Evolutionary conservation across 1,284 basidiomycete species (phyloP).

Genomic region (Tilletia indica): DNA sequence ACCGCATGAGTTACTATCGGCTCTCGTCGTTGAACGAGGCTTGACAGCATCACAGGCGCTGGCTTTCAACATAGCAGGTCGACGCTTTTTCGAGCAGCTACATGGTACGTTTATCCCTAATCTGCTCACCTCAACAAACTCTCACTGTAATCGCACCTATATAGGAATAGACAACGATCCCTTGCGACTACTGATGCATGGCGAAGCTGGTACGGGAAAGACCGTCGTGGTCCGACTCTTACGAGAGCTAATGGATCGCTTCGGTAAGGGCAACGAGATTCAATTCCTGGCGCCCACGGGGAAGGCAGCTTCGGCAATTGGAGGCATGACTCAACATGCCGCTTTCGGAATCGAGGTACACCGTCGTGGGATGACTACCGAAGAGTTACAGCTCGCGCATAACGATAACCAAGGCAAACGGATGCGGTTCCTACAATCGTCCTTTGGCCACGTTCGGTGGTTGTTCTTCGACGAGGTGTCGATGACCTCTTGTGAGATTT

Average conservation of each 20-base stretch:
- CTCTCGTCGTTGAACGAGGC: background rate
- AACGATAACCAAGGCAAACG: background rate
- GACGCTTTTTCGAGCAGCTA: background rate
- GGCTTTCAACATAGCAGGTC: background rate
- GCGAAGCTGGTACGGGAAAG: background rate
- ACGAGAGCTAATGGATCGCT: background rate
- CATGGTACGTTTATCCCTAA: background rate
- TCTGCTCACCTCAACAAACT: background rate
- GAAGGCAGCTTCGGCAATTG: background rate
- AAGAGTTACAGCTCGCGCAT: background rate
- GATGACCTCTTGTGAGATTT: background rate
- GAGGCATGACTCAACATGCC: background rate
- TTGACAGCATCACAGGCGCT: background rate
- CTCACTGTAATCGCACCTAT: background rate
- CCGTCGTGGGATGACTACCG: background rate
- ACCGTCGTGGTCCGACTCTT: background rate
- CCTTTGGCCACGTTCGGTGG: background rate
- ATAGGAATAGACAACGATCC: background rate
- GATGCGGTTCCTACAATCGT: background rate
- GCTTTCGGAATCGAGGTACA: background rate
- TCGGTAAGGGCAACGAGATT: background rate
- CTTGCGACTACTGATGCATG: background rate
- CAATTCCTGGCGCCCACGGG: background rate
- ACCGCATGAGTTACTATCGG: background rate
- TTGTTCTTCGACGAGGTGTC: too few species aligned